These are phyloP conservation scores for Globisporangium iwayamae DNA, from an alignment of 352 stramenopile genomes.

Conservation along the genomic window DNA sequence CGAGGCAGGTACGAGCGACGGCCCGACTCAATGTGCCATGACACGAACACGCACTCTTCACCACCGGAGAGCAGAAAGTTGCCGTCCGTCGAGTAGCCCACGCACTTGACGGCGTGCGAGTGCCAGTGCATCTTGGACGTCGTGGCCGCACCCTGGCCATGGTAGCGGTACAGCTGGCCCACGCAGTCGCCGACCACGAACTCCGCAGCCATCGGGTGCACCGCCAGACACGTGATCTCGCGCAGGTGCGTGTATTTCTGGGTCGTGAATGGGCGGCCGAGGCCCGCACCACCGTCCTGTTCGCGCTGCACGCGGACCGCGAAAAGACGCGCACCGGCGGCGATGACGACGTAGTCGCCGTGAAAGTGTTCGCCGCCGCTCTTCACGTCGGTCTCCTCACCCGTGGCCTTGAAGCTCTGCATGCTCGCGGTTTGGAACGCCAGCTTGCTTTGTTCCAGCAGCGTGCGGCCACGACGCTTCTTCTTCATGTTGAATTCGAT, in stretches of 20 bases:
- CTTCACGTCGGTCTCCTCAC: neutral
- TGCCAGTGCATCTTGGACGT: conserved; percentile 85
- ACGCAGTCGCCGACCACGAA: conserved; percentile 62
- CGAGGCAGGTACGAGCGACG: conserved; percentile 75
- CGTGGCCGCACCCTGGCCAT: conserved; percentile 20
- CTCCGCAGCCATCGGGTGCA: conserved; percentile 45
- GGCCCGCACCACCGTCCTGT: conserved; percentile 24
- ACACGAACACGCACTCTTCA: conserved; percentile 85
- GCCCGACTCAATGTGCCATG: conserved; percentile 81
- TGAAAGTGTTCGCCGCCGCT: conserved; percentile 15
- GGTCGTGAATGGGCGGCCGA: conserved; percentile 26
- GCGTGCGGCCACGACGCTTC: conserved; percentile 37
- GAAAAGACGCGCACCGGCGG: conserved; percentile 33
- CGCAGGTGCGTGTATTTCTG: conserved; percentile 47
- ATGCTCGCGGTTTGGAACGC: conserved; percentile 48
- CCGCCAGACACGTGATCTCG: conserved; percentile 54
- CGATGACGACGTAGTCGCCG: conserved; percentile 54
- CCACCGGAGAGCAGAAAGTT: conserved; percentile 78
- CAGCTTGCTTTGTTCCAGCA: conserved; percentile 46
- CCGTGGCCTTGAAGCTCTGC: conserved; percentile 42
- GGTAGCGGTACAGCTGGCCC: conserved; percentile 66
- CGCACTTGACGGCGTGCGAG: conserved; percentile 65
- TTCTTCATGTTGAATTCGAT: conserved; percentile 76
- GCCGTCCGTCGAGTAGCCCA: conserved; percentile 75
- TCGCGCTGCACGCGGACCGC: conserved; percentile 35